A percentile compares a stretch with the other conserved stretches of the same genome.
Evolutionary conservation across 2,329 filamentous ascomycete species (phyloP).

Genomic region (Venturia nashicola): DNA sequence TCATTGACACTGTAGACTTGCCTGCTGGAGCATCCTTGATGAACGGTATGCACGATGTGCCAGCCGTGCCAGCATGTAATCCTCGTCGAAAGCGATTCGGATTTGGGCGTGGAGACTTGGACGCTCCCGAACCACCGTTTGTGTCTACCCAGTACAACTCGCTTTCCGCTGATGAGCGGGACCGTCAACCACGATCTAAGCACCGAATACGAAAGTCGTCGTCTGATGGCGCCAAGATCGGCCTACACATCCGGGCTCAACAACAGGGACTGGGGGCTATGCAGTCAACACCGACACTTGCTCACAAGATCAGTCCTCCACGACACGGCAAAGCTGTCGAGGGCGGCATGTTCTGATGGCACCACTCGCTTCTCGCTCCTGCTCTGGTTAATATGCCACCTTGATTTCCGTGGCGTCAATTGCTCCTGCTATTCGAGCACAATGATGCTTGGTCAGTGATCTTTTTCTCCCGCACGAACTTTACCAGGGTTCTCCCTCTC

Average conservation of each 20-base stretch:
- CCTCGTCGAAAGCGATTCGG: conserved; percentile 41
- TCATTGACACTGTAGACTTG: conserved; percentile 45
- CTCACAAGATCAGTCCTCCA: conserved; percentile 6
- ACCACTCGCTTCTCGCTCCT: background rate
- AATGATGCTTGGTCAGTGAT: background rate
- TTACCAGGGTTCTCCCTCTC: background rate
- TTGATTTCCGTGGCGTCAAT: background rate
- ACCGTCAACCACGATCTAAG: conserved; percentile 3
- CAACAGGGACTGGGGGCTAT: conserved; percentile 18
- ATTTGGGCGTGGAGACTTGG: conserved; percentile 20
- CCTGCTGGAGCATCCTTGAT: conserved; percentile 42
- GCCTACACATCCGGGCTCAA: conserved; percentile 22
- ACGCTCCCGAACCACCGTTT: background rate
- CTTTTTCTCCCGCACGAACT: background rate
- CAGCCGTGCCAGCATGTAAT: conserved; percentile 48
- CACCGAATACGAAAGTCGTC: conserved; percentile 9
- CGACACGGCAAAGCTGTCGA: conserved; percentile 6
- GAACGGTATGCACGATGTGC: conserved; percentile 36
- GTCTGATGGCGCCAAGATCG: conserved; percentile 10
- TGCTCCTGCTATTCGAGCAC: background rate
- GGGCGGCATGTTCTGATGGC: conserved; percentile 11
- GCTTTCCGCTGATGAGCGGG: conserved; percentile 6
- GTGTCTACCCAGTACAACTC: background rate
- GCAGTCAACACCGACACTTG: conserved; percentile 12
- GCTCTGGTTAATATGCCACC: background rate